phyloP scores from a whole-genome alignment of 192 early-diverging fungal species.

The Linderina pennispora region DNA sequence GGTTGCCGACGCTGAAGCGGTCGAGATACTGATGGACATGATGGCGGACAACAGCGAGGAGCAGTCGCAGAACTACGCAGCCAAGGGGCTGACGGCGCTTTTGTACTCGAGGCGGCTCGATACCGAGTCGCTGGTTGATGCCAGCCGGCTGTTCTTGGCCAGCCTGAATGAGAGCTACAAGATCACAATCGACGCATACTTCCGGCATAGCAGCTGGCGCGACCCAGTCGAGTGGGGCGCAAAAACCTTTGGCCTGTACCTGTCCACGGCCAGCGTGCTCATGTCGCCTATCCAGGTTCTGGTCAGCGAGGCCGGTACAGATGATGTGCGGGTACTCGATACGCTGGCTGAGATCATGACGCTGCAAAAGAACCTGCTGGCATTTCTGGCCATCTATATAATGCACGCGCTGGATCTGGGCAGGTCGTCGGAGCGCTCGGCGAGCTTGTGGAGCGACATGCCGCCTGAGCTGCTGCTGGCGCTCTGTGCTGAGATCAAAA shows the following conservation, averaged over 20 bases:
- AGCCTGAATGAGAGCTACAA: slow-evolving; percentile 1
- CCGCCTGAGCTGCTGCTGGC: not conserved
- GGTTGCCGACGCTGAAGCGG: slow-evolving; percentile 1
- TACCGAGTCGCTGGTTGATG: not conserved
- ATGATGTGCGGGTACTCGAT: too few relatives aligned
- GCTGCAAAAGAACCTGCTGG: slow-evolving; percentile 16
- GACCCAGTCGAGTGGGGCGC: not conserved
- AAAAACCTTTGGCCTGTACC: not conserved
- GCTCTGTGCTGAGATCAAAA: not conserved
- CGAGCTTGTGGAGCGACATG: not conserved
- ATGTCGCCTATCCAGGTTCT: slow-evolving; percentile 13
- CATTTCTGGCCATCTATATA: slow-evolving; percentile 12
- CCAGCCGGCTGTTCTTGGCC: slow-evolving; percentile 6
- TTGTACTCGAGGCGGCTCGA: slow-evolving; percentile 5
- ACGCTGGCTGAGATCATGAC: slow-evolving; percentile 3
- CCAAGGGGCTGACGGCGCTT: slow-evolving; percentile 28
- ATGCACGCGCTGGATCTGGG: slow-evolving; percentile 8
- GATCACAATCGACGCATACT: not conserved
- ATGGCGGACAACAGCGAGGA: slow-evolving; percentile 11
- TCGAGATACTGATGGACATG: slow-evolving; percentile 5
- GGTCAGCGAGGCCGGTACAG: slow-evolving; percentile 6
- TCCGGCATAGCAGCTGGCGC: not conserved
- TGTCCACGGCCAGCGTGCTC: slow-evolving; percentile 7
- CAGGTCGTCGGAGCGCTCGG: not conserved
- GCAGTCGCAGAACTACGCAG: slow-evolving; percentile 10